These are phyloP conservation scores for Ceratocystis papillata DNA, from an alignment of 2,329 filamentous ascomycete species.

Conservation along the genomic window DNA sequence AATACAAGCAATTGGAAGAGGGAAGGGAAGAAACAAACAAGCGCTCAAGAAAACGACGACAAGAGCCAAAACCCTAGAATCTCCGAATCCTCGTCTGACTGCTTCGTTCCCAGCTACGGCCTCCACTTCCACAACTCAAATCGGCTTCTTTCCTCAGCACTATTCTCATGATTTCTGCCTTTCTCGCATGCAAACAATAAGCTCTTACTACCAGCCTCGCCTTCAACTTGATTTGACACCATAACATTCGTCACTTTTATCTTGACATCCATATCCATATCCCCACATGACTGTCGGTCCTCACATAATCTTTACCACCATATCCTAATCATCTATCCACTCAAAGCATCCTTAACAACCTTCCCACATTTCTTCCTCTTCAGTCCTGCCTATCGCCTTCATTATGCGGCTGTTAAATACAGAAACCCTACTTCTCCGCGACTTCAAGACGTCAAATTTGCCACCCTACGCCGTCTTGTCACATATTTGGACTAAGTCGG, in stretches of 20 bases:
- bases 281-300: neutral
- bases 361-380: neutral
- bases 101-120: neutral
- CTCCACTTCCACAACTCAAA: neutral
- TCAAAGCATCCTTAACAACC: neutral
- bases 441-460: conserved; percentile 16
- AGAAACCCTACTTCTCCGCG: conserved; percentile 19
- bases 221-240: conserved; percentile 1
- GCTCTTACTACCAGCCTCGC: neutral
- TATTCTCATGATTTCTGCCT: neutral
- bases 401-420: conserved; percentile 23
- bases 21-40: neutral
- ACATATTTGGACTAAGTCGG: conserved; percentile 17
- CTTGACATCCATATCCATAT: neutral
- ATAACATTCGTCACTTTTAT: neutral
- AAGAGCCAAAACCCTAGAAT: neutral
- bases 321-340: neutral
- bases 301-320: neutral
- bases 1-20: neutral
- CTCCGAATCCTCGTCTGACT: neutral
- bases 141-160: neutral
- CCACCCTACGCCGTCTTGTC: conserved; percentile 23
- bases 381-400: neutral
- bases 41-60: neutral
- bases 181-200: neutral